Conservation (phyloP, 306 rosid genomes). For the Lathyrus aphaca region DNA sequence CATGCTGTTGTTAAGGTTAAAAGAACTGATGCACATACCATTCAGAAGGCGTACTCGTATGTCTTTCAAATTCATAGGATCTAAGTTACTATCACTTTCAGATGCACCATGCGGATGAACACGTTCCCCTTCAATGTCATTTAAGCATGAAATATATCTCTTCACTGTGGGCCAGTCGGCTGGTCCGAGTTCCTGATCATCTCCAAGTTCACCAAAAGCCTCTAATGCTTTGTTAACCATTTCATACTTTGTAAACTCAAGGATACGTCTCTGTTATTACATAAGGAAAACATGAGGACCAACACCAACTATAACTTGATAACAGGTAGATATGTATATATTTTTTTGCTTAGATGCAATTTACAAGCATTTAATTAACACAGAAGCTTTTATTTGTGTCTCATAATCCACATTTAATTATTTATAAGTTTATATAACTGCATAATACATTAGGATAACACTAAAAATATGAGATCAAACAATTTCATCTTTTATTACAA, state of each 20-base stretch:
- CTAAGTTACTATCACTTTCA: conserved; percentile 47
- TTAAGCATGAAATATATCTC: conserved; percentile 70
- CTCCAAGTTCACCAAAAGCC: conserved; percentile 91
- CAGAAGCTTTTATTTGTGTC: background rate
- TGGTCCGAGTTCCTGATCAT: conserved; percentile 96
- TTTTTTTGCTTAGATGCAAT: conserved; percentile 21
- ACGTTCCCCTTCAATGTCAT: conserved; percentile 64
- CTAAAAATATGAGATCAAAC: too few species aligned
- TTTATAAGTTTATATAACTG: conserved; percentile 4
- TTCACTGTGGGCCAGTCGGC: conserved; percentile 86
- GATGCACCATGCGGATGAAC: conserved; percentile 65
- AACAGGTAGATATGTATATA: background rate
- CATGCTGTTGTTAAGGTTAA: too few species aligned
- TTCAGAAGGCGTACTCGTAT: conserved; percentile 78
- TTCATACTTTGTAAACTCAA: conserved; percentile 81
- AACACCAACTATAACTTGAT: conserved; percentile 8
- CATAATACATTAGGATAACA: too few species aligned
- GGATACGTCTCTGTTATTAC: conserved; percentile 65
- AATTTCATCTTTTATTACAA: too few species aligned
- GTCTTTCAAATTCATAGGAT: conserved; percentile 73
- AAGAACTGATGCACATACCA: too few species aligned
- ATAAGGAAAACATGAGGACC: conserved; percentile 12
- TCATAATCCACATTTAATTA: background rate
- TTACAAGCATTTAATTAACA: conserved; percentile 9
- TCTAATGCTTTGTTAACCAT: conserved; percentile 89